Base-by-base conservation (phyloP, 768 basidiomycete genomes). In the Suillus brevipes region DNA sequence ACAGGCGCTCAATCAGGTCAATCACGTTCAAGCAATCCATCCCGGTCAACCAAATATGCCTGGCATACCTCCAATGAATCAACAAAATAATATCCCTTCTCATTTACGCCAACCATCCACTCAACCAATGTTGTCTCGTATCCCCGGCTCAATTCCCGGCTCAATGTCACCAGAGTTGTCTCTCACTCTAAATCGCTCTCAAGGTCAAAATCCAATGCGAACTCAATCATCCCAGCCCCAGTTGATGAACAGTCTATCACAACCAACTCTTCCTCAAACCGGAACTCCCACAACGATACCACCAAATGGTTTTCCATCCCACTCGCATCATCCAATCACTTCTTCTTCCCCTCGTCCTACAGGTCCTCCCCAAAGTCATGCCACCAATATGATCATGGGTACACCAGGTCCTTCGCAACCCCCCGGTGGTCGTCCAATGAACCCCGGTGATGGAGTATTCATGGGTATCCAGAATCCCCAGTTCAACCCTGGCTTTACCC, bases 191-290 rank as follows among this genome's bases (percentile, higher is more conserved):
- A 66, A 78, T 82, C 72, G 78, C 73, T 58, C 77, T 63, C 82
- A 81, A 70, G 73, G 71, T 18, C 81, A 80, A 67, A 79, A 79
- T 70, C 66, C 78, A 67, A 72, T 76, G 60, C 82, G 87, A 53
- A 71, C 83, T 12, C 69, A 79, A 36, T 80, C 86, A 7, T 74
- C 81, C 10, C 79, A 78, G 67, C 72, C 80, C 38, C 83, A 80
- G 69, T 76, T 86, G 49, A 86, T 89, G 83, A 79, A 76, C 65
- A 79, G 76, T 67, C 72, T 80, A 61, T 20, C 74, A 16, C 80
- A 79, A 67, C 78, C 79, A 49, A 73, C 74, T 61, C 69, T 78
- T 58, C 68, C 75, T 5, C 75, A 78, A 61, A 62, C 66, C 9
- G 69, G 69, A 61, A 72, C 75, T 31, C 75, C 75, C 49, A 70